A percentile compares a stretch with the other conserved stretches of the same genome.
Conservation (phyloP, 441 rosid species). For the Geranium incanum region DNA sequence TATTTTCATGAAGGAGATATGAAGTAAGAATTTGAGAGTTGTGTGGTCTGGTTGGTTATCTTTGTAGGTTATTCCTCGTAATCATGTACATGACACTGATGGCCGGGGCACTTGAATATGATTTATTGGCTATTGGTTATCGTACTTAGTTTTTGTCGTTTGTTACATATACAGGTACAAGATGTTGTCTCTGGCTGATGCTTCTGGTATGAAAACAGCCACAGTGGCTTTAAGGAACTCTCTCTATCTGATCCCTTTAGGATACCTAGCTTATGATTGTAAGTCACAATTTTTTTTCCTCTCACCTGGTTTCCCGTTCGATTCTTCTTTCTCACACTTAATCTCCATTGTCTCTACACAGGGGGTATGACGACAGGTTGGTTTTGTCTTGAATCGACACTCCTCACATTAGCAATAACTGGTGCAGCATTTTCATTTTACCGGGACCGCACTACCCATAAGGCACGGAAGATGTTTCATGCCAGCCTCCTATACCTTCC, state of each 20-base stretch:
- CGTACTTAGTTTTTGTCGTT: slow-evolving; percentile 1
- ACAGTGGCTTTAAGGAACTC: slow-evolving; percentile 79
- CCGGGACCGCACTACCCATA: slow-evolving; percentile 49
- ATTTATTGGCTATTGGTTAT: background rate
- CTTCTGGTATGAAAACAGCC: slow-evolving; percentile 74
- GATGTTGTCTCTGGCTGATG: slow-evolving; percentile 83
- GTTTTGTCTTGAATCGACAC: slow-evolving; percentile 69
- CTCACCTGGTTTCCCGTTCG: background rate
- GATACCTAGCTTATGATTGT: slow-evolving; percentile 79
- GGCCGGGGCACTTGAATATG: background rate
- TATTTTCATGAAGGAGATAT: background rate
- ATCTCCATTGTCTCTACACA: slow-evolving; percentile 19
- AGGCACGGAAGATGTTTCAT: slow-evolving; percentile 77
- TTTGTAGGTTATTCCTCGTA: background rate
- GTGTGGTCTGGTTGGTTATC: background rate
- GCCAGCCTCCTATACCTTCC: slow-evolving; percentile 90
- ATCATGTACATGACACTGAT: background rate
- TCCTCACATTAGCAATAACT: slow-evolving; percentile 65
- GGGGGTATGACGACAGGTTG: slow-evolving; percentile 79
- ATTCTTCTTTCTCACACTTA: background rate
- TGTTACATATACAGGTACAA: slow-evolving; percentile 46
- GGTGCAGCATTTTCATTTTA: slow-evolving; percentile 77
- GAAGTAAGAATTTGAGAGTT: background rate
- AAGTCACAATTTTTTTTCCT: slow-evolving; percentile 28
- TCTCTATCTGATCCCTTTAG: slow-evolving; percentile 77